Evolutionary conservation across 352 stramenopile species (phyloP), one percentile per base, ranked within the genome.

Genomic region (Aphanomyces astaci): DNA sequence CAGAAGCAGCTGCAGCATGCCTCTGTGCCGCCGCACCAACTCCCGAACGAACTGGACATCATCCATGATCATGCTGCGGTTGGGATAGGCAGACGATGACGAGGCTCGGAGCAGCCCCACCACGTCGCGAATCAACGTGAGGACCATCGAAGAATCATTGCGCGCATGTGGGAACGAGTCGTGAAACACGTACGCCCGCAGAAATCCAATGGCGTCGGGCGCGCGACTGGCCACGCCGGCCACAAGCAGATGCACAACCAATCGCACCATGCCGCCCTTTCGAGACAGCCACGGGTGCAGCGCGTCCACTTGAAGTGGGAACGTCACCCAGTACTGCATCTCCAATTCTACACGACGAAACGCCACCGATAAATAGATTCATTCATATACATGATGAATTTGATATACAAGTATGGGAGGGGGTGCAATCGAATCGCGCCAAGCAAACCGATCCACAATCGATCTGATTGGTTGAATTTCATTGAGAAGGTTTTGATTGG

Each of bases 321-420:
- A 68, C 13, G 25, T 28, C 33, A 59, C 5, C 62, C 62, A 68
- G 32, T 68, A 60, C 11, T 59, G 43, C 62, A 68, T 68, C 3
- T 68, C 62, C 62, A 68, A 25, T 36, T 52, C 62, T 68, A 60
- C 2, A 22, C 2, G 22, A n/a, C 17, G 40, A n/a, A 49, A 13
- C 15, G 17, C 17, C 40, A n/a, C 40, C 40, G 40, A 49, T 24
- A n/a, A 13, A 49, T n/a, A n/a, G n/a, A n/a, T n/a, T n/a, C n/a
- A n/a, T n/a, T n/a, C n/a, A n/a, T n/a, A n/a, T n/a, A n/a, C n/a
- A n/a, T n/a, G n/a, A n/a, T n/a, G n/a, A n/a, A n/a, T n/a, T n/a
- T n/a, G n/a, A n/a, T n/a, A n/a, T n/a, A n/a, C n/a, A n/a, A n/a
- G n/a, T n/a, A n/a, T n/a, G n/a, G n/a, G n/a, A n/a, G n/a, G n/a